Percentiles rank a stretch among this genome's conserved stretches.
Conservation (phyloP, 495 filamentous ascomycete species). For the Aspergillus affinis region DNA sequence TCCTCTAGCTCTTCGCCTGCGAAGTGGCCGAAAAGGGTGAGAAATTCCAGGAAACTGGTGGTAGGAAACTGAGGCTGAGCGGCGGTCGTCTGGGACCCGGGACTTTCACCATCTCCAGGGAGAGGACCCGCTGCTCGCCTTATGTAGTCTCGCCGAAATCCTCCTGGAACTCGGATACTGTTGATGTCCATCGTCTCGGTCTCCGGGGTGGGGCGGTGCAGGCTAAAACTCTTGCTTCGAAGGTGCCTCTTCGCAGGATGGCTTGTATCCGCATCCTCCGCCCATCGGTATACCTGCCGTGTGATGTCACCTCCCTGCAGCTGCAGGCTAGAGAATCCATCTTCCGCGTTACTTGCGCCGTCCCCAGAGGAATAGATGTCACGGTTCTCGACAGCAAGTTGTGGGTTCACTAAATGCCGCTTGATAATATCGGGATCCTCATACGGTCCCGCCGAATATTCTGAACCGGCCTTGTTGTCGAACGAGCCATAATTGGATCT, state of each 20-base stretch:
- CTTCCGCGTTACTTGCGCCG: conserved; percentile 56
- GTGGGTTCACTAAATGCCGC: conserved; percentile 74
- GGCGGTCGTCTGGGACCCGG: conserved; percentile 35
- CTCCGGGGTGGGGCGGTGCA: conserved; percentile 72
- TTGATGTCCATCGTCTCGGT: conserved; percentile 78
- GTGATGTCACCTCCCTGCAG: conserved; percentile 94
- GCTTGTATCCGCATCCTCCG: conserved; percentile 70
- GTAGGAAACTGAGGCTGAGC: conserved; percentile 70
- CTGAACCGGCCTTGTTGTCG: conserved; percentile 53
- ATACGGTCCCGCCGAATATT: conserved; percentile 47
- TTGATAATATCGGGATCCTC: conserved; percentile 82
- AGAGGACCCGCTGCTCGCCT: conserved; percentile 63
- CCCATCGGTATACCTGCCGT: conserved; percentile 90
- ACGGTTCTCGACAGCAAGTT: conserved; percentile 45
- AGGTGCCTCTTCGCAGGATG: conserved; percentile 41
- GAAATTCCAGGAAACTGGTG: conserved; percentile 89
- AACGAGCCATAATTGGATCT: conserved; percentile 79
- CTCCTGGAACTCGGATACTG: conserved; percentile 86
- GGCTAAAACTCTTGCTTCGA: conserved; percentile 82
- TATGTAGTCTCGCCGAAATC: conserved; percentile 87
- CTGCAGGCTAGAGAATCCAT: conserved; percentile 89
- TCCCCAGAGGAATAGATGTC: conserved; percentile 40
- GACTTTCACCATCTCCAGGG: conserved; percentile 47
- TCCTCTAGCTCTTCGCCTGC: conserved; percentile 95
- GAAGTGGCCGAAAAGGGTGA: conserved; percentile 94